Base-by-base conservation (phyloP, 768 basidiomycete species). In the Exidia glandulosa region DNA sequence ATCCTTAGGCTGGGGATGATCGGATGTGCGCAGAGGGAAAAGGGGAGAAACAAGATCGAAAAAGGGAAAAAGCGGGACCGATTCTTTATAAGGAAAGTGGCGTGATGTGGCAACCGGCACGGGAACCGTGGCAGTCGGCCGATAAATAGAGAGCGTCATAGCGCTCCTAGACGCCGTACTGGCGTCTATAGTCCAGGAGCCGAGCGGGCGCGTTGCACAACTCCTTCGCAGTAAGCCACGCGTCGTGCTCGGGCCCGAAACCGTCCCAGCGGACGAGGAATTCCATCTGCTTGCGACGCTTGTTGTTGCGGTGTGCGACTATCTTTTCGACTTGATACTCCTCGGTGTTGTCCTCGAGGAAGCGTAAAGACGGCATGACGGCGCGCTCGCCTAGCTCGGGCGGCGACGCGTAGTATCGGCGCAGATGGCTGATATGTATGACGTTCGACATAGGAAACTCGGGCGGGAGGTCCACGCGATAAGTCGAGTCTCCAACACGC, bases 211-310 rank as follows among this genome's bases (percentile, higher is more conserved):
- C 63, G 36, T 70, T 68, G 2, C 69, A 56, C 0, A 70, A 30
- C 12, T 64, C 64, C 31, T 59, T 61, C 27, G 67, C 68, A 0
- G 67, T 63, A 0, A 69, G 48, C 66, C 69, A 71, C 0, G 63
- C 60, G 45, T 71, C 68, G 7, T 67, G 63, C 0, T 63, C 47
- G 0, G 69, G 65, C 0, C 65, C 65, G 29, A 61, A 68, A 0
- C 67, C 69, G 2, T 57, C 57, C 68, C 69, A 70, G 0, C 67
- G 55, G 0, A 67, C 60, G 0, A 64, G 37, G 32, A 63, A 69
- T 58, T 63, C 47, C 3, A 62, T 41, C 0, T 61, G 62, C 30
- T 65, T 65, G 1, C 16, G 16, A 3, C 9, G 23, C 19, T 31
- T 34, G 41, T 64, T 64, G 0, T 57, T 27, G 36, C 34, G 57